Conservation (phyloP, 352 stramenopile genomes). For the Albugo candida region DNA sequence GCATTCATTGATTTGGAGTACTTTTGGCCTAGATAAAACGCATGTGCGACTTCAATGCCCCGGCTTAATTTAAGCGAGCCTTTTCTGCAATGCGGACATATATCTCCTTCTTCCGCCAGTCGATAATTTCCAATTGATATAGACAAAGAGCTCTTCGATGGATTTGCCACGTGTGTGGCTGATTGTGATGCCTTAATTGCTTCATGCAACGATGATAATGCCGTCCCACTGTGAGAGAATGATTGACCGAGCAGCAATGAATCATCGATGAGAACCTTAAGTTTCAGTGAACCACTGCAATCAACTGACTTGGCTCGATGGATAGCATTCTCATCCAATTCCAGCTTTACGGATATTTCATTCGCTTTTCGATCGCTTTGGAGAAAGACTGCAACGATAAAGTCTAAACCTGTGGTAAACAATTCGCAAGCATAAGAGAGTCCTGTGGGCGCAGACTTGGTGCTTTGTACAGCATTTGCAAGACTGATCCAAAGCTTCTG, state of each 20-base stretch:
- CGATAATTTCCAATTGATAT: constrained; percentile 29
- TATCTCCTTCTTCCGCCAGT: constrained; percentile 37
- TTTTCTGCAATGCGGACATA: constrained; percentile 22
- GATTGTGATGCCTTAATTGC: constrained; percentile 7
- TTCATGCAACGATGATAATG: background rate
- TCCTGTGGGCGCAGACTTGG: too few relatives aligned
- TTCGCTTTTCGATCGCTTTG: constrained; percentile 45
- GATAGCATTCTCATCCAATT: constrained; percentile 6
- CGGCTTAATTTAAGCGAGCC: constrained; percentile 40
- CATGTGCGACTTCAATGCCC: constrained; percentile 77
- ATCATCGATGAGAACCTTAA: constrained; percentile 51
- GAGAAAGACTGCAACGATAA: constrained; percentile 29
- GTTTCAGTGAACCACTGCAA: constrained; percentile 2
- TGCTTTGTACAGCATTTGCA: too few relatives aligned
- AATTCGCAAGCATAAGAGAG: too few relatives aligned
- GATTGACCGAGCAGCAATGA: constrained; percentile 13
- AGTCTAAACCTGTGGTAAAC: too few relatives aligned
- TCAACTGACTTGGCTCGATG: constrained; percentile 4
- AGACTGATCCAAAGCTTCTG: too few relatives aligned
- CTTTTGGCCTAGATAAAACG: constrained; percentile 80
- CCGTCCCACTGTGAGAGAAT: too few relatives aligned
- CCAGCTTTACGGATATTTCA: constrained; percentile 39
- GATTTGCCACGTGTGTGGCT: background rate
- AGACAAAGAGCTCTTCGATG: background rate
- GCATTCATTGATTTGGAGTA: constrained; percentile 70